Evolutionary conservation across 1,284 basidiomycete genomes (phyloP), one percentile per base, ranked within the genome.

Genomic region (Coriolopsis trogii): DNA sequence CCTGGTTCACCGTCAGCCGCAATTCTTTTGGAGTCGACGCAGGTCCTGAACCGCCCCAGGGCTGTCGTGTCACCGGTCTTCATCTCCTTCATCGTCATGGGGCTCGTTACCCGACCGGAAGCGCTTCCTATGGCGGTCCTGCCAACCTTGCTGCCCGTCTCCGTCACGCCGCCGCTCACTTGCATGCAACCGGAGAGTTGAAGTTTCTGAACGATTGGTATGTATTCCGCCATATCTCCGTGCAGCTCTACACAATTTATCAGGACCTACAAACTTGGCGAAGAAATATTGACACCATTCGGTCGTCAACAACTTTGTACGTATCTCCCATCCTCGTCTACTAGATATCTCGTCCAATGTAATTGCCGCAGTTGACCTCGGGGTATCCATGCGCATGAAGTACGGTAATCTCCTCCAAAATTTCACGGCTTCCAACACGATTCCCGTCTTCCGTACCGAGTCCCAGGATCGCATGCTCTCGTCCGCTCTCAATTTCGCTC

Each of bases 391-490:
- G 68, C 82, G 87, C 44, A 70, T 90, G 66, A 91, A 91, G 70
- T 94, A 93, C 59, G 91, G 91, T 2, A 85, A 84, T 68, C 72
- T 93, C 42, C 75, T 93, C 18, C 77, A 89, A 81, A 88, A 92
- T 63, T 94, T 94, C 65, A 90, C 88, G 5, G 75, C 82, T 43
- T 65, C 77, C 18, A 81, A 86, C 58, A 81, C 79, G 5, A 73
- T 92, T 36, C 90, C 93, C 4, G 89, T 95, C 13, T 93, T 95
- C 73, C 84, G 94, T 41, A 94, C 93, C 0, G 91, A 91, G 69
- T 92, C 90, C 3, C 88, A 93, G 81, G 83, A 93, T 67, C 87
- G 91, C 24, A 93, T 93, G 90, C 78, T 90, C 25, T 76, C 86
- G 29, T 93, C 91, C 5, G 89, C 90, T 0, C 68, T 88, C 58